phyloP scores from a whole-genome alignment of 73 alveolate genomes.

The Stentor coeruleus region DNA sequence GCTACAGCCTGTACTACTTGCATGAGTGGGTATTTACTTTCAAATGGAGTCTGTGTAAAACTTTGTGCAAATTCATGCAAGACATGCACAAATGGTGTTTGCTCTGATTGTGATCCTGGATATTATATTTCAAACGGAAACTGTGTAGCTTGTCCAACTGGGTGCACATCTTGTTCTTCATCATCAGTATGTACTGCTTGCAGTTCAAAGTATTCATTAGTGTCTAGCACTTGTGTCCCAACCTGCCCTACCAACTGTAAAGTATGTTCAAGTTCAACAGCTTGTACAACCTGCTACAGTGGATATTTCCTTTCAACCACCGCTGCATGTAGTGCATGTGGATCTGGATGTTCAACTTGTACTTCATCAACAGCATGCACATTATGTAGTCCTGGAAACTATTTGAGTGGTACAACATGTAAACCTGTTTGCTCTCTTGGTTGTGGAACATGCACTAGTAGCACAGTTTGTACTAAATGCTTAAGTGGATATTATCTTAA shows the following conservation, averaged over 20 bases:
- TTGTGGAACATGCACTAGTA: neutral
- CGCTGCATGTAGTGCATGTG: neutral
- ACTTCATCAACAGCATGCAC: neutral
- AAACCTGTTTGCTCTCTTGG: neutral
- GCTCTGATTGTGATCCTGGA: neutral
- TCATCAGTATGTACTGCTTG: neutral
- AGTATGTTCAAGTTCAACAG: neutral
- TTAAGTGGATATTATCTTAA: neutral
- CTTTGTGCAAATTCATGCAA: neutral
- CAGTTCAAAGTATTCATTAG: neutral
- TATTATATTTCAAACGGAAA: too few relatives aligned
- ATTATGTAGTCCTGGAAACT: neutral
- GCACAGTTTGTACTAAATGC: neutral
- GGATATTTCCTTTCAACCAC: too few relatives aligned
- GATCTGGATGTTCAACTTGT: neutral
- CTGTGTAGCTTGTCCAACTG: neutral
- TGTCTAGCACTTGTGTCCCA: neutral
- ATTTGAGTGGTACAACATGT: neutral
- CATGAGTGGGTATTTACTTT: neutral
- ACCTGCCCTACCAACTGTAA: neutral
- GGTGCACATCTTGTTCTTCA: neutral
- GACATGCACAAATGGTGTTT: neutral
- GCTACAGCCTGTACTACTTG: neutral
- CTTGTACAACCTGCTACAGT: too few relatives aligned
- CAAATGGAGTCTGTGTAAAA: neutral